Base-by-base conservation (phyloP, 768 basidiomycete genomes). In the Boletus rubroflammeus region DNA sequence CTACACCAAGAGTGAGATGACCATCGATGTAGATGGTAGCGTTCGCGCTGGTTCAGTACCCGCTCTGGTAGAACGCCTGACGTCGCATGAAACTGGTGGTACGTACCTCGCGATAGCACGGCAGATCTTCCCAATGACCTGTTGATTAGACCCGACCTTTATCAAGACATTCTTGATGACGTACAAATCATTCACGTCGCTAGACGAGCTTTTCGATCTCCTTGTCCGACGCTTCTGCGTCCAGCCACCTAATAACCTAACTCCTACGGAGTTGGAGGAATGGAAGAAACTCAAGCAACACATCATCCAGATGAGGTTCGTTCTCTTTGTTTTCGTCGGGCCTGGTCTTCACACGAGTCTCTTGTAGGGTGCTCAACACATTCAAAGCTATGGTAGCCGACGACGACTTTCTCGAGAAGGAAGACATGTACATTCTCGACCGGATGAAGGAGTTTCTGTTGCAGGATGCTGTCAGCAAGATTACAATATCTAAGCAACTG, bases 111-210 rank as follows among this genome's bases (percentile, higher is more conserved):
- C n/a, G 10, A 41, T 34, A 11, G 29, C 43, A 44, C 41, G 32
- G 11, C 17, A 38, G 41, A 39, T 17, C 55, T 53, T 21, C 6
- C 45, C 21, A 35, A 48, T 58, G 34, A 56, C 44, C 23, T 34
- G 28, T 50, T 23, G 54, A 61, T 36, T 47, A 88, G 89, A 97
- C 69, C 80, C 85, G 0, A 81, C 81, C 7, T 96, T 88, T 72
- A 89, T 80, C 68, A 86, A 87, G 67, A 86, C 94, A 1, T 98
- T 98, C 80, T 73, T 98, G 59, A 87, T 97, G 83, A 97, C 96
- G 1, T 97, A 92, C 78, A 92, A 94, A 65, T 94, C 93, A 1
- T 98, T 98, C 71, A 91, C 90, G 15, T 86, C 85, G 6, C 75
- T 90, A 42, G 82, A 90, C 52, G 86, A 93, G 45, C 74, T 98